Evolutionary conservation across 2,329 filamentous ascomycete genomes (phyloP).

Genomic region (Penicillium sp.): DNA sequence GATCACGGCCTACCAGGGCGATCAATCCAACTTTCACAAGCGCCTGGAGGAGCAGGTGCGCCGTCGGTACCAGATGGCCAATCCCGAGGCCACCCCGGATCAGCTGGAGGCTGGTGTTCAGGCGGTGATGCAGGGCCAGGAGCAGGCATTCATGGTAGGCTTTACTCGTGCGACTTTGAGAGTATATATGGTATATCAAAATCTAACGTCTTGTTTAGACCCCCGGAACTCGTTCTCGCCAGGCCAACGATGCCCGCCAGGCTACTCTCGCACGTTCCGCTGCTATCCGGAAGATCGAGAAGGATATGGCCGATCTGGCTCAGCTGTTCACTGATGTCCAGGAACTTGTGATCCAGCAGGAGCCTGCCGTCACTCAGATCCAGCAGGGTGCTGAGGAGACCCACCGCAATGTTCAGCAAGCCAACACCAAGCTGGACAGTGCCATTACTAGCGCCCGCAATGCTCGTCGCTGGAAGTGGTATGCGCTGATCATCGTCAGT

Average conservation of each 20-base stretch:
- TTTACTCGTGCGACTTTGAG: not conserved
- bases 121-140: conserved; percentile 65
- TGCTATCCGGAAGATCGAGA: conserved; percentile 89
- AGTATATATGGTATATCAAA: not conserved
- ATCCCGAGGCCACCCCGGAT: conserved; percentile 76
- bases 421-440: conserved; percentile 80
- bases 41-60: conserved; percentile 82
- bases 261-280: conserved; percentile 82
- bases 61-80: conserved; percentile 88
- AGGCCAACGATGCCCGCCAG: conserved; percentile 78
- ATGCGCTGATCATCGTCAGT: conserved; percentile 78
- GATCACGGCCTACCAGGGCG: conserved; percentile 79
- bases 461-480: conserved; percentile 95
- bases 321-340: conserved; percentile 92
- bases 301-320: conserved; percentile 83
- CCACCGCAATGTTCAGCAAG: conserved; percentile 81
- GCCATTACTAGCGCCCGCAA: conserved; percentile 81
- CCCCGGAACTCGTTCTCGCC: conserved; percentile 63
- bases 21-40: conserved; percentile 80
- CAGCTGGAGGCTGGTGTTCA: conserved; percentile 81
- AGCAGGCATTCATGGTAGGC: conserved; percentile 83
- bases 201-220: conserved; percentile 32
- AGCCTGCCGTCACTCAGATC: conserved; percentile 77
- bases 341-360: conserved; percentile 83
- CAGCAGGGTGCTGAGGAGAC: conserved; percentile 88